Evolutionary conservation across 768 basidiomycete species (phyloP).

Genomic region (Boletellus sp.): DNA sequence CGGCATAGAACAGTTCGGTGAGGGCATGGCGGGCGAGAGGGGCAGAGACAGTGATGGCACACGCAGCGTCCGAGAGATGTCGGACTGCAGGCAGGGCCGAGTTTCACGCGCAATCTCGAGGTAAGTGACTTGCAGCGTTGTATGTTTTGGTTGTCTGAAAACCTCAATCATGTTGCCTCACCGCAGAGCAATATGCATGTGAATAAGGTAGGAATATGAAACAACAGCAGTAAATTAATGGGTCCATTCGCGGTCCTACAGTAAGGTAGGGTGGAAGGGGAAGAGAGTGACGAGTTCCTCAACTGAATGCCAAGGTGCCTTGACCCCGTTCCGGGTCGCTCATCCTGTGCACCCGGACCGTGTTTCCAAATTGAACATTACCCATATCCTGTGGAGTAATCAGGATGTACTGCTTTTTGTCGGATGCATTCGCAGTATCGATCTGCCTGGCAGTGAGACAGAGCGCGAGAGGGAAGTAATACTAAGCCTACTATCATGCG

Average conservation of each 20-base stretch:
- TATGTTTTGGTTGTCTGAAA: not conserved
- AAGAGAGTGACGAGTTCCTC: not conserved
- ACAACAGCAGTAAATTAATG: not conserved
- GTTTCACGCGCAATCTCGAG: not conserved
- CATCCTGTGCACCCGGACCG: constrained; percentile 76
- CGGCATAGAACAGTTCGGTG: constrained; percentile 20
- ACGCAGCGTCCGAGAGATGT: constrained; percentile 5
- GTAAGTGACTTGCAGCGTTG: too few species aligned
- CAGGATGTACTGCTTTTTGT: constrained; percentile 89
- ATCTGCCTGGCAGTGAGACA: constrained; percentile 46
- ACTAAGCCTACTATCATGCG: constrained; percentile 76
- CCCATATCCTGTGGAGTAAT: constrained; percentile 96
- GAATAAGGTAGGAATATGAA: constrained; percentile 9
- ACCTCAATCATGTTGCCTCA: not conserved
- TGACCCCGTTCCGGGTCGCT: constrained; percentile 73
- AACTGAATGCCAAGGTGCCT: constrained; percentile 37
- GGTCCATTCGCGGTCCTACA: not conserved
- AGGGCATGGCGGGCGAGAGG: not conserved
- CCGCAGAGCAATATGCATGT: constrained; percentile 1
- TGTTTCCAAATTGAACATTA: constrained; percentile 60
- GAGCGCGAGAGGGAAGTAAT: not conserved
- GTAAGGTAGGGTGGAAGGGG: not conserved
- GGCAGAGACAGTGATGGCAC: not conserved
- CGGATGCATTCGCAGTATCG: constrained; percentile 81
- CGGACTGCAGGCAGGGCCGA: constrained; percentile 7